Percentiles rank a stretch among this genome's conserved stretches.
Conservation (phyloP, 352 stramenopile species). For the Pythium plurisporium region DNA sequence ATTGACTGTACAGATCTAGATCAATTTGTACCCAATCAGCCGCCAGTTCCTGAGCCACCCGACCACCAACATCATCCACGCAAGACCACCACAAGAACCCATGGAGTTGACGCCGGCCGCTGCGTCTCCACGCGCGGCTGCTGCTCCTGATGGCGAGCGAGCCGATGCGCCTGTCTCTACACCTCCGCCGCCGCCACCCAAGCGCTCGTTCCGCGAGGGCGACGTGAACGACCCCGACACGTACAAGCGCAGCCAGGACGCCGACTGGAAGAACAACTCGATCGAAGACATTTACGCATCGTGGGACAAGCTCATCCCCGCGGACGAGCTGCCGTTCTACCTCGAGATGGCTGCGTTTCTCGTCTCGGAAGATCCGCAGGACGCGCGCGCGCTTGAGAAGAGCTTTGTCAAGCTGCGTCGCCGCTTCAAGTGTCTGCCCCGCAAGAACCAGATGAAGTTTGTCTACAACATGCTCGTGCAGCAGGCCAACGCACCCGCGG, state of each 20-base stretch:
- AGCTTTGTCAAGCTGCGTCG: constrained; percentile 77
- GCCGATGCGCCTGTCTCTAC: too few relatives aligned
- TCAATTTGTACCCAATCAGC: constrained; percentile 10
- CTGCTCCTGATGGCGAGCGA: too few relatives aligned
- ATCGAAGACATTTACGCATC: constrained; percentile 86
- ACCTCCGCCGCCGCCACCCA: too few relatives aligned
- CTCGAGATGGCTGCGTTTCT: constrained; percentile 84
- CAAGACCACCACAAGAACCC: not conserved
- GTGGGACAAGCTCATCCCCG: constrained; percentile 81
- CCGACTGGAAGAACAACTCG: constrained; percentile 69
- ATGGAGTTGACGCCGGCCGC: too few relatives aligned
- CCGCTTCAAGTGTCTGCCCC: constrained; percentile 86
- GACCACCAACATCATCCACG: not conserved
- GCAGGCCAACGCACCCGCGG: constrained; percentile 40
- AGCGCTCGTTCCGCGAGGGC: constrained; percentile 26
- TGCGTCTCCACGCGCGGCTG: too few relatives aligned
- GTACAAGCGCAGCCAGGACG: constrained; percentile 74
- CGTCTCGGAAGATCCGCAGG: constrained; percentile 64
- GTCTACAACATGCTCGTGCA: constrained; percentile 74
- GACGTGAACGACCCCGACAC: constrained; percentile 77
- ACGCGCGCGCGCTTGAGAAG: constrained; percentile 78
- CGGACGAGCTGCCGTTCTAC: constrained; percentile 61
- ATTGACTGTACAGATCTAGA: not conserved
- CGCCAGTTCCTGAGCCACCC: not conserved
- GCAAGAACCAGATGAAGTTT: constrained; percentile 91